Evolutionary conservation across 495 filamentous ascomycete species (phyloP).

Genomic region (Parachaetomium inaequale): DNA sequence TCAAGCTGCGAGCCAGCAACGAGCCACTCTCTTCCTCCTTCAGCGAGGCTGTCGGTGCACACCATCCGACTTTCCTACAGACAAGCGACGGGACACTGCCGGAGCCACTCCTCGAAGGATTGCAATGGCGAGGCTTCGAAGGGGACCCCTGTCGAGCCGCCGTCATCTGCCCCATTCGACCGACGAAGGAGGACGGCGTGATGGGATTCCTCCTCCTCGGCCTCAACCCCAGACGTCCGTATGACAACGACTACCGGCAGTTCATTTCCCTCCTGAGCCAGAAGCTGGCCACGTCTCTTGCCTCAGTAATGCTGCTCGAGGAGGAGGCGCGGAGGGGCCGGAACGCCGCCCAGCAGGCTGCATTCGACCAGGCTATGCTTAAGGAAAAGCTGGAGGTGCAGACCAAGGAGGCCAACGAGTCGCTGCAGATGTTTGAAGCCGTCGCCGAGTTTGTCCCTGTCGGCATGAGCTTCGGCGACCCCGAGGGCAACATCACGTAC

Average conservation of each 20-base stretch:
- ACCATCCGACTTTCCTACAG: slow-evolving; percentile 52
- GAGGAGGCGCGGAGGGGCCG: slow-evolving; percentile 60
- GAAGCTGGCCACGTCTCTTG: slow-evolving; percentile 60
- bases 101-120: slow-evolving; percentile 46
- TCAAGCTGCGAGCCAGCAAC: slow-evolving; percentile 49
- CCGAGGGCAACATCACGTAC: slow-evolving; percentile 55
- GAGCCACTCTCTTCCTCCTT: slow-evolving; percentile 54
- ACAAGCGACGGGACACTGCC: slow-evolving; percentile 54
- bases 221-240: slow-evolving; percentile 60
- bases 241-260: slow-evolving; percentile 64
- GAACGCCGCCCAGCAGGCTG: slow-evolving; percentile 57
- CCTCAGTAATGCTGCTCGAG: slow-evolving; percentile 61
- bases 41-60: slow-evolving; percentile 52
- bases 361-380: slow-evolving; percentile 56
- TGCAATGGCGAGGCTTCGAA: slow-evolving; percentile 56
- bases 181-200: slow-evolving; percentile 51
- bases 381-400: slow-evolving; percentile 57
- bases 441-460: slow-evolving; percentile 67
- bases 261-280: slow-evolving; percentile 59
- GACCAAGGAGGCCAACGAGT: slow-evolving; percentile 60
- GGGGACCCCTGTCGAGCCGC: slow-evolving; percentile 54
- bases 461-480: slow-evolving; percentile 64
- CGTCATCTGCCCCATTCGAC: slow-evolving; percentile 59
- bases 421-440: slow-evolving; percentile 60
- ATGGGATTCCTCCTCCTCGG: slow-evolving; percentile 60